Conservation (phyloP, 2,329 filamentous ascomycete species). For the Chrysoporthe cubensis region DNA sequence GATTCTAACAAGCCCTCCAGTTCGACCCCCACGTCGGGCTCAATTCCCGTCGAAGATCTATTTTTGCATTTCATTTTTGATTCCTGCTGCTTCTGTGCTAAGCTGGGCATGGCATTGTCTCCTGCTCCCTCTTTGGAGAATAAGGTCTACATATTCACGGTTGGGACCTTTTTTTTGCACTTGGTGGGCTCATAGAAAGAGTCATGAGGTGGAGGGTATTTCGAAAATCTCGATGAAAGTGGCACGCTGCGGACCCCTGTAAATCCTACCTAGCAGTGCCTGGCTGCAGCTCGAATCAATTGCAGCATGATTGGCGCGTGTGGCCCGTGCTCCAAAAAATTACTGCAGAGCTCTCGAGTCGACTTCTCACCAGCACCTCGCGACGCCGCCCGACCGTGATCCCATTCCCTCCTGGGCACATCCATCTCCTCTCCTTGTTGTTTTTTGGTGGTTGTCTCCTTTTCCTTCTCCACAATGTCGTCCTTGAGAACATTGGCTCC, state of each 20-base stretch:
- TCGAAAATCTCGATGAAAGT: background rate
- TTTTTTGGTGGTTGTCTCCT: conserved; percentile 35
- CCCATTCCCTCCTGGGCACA: conserved; percentile 18
- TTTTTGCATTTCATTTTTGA: background rate
- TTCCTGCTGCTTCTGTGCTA: background rate
- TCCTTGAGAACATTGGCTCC: conserved; percentile 78
- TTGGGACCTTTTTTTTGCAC: too few relatives aligned
- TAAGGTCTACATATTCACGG: too few relatives aligned
- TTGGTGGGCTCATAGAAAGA: too few relatives aligned
- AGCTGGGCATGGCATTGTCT: background rate
- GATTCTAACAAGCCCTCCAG: conserved; percentile 16
- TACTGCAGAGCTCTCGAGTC: conserved; percentile 20
- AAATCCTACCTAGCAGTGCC: background rate
- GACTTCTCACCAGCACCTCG: conserved; percentile 14
- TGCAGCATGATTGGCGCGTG: conserved; percentile 26
- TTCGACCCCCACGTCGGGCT: conserved; percentile 36
- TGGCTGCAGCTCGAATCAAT: conserved; percentile 17
- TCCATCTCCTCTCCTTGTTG: conserved; percentile 29
- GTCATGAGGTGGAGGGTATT: too few relatives aligned
- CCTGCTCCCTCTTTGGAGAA: too few relatives aligned
- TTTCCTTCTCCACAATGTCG: conserved; percentile 66
- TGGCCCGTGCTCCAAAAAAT: conserved; percentile 29
- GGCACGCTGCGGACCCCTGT: background rate
- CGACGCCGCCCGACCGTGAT: conserved; percentile 17
- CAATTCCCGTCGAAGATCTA: conserved; percentile 32